These are phyloP conservation scores for Aspergillus sojae DNA, from an alignment of 2,329 filamentous ascomycete genomes.

Conservation along the genomic window DNA sequence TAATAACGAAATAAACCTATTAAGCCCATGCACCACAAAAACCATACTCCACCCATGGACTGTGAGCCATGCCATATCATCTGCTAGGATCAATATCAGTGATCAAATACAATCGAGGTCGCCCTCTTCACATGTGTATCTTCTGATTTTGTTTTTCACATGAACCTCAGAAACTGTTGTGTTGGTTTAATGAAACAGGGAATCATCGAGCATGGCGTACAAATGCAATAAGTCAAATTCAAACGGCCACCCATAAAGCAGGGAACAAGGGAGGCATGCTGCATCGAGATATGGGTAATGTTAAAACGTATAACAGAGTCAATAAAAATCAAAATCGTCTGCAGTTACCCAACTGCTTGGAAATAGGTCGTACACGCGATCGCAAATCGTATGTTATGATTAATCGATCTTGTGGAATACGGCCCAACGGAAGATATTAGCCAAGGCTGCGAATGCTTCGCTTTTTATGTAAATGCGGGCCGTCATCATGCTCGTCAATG, in stretches of 20 bases:
- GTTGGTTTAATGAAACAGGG: slow-evolving; percentile 18
- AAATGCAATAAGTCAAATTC: slow-evolving; percentile 17
- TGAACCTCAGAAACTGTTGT: slow-evolving; percentile 10
- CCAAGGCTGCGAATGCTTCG: slow-evolving; percentile 49
- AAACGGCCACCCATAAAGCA: slow-evolving; percentile 13
- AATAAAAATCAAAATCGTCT: slow-evolving; percentile 6
- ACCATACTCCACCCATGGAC: slow-evolving; percentile 3
- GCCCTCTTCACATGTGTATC: slow-evolving; percentile 24
- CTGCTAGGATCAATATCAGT: slow-evolving; percentile 6
- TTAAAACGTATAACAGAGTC: slow-evolving; percentile 19
- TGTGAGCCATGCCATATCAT: slow-evolving; percentile 9
- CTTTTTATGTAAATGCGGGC: slow-evolving; percentile 47
- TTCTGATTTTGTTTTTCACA: slow-evolving; percentile 13
- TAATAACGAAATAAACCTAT: slow-evolving; percentile 5
- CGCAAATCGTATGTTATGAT: background rate
- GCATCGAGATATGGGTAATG: slow-evolving; percentile 14
- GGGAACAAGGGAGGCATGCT: background rate
- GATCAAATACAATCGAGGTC: slow-evolving; percentile 21
- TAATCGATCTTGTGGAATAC: background rate
- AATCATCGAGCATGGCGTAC: slow-evolving; percentile 16
- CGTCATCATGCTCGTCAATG: slow-evolving; percentile 47
- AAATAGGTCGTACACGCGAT: background rate
- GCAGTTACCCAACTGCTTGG: background rate
- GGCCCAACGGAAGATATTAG: slow-evolving; percentile 16
- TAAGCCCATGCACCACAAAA: background rate